These are phyloP conservation scores for Lenzites betulinus DNA, from an alignment of 768 basidiomycete species.

Conservation along the genomic window DNA sequence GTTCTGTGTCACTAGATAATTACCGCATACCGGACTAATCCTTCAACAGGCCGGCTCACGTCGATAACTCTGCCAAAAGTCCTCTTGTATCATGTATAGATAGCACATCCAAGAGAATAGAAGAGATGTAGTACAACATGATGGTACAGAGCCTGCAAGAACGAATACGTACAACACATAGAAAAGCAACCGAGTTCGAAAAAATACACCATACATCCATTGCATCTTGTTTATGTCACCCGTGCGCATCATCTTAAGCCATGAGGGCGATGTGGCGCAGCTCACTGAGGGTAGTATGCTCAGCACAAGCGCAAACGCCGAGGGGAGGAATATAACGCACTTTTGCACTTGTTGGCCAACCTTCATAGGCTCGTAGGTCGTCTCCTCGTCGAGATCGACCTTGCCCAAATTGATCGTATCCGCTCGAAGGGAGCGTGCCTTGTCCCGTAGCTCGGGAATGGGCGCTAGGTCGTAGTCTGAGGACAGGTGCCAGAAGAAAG, in stretches of 20 bases:
- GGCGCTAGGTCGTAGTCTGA: conserved; percentile 81
- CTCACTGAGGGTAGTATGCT: conserved; percentile 52
- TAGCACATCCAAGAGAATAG: too few species aligned
- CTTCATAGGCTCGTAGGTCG: conserved; percentile 70
- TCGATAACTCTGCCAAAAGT: too few species aligned
- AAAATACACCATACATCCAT: too few species aligned
- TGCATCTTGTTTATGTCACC: not conserved
- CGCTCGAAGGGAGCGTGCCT: conserved; percentile 47
- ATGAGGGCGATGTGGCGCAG: conserved; percentile 80
- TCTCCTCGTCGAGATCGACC: conserved; percentile 42
- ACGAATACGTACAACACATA: not conserved
- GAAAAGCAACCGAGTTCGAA: not conserved
- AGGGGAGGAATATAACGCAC: conserved; percentile 41
- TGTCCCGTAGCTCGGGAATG: conserved; percentile 53
- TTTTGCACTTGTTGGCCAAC: conserved; percentile 89
- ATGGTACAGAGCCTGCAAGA: not conserved
- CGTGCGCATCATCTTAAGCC: conserved; percentile 49
- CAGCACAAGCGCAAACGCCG: not conserved
- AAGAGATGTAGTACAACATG: not conserved
- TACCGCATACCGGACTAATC: not conserved
- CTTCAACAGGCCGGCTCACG: conserved; percentile 3
- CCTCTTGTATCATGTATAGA: too few species aligned
- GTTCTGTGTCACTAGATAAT: not conserved
- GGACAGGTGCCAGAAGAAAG: conserved; percentile 93
- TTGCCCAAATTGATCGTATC: conserved; percentile 41